Evolutionary conservation across 306 rosid genomes (phyloP).

Genomic region (Ceratonia siliqua): DNA sequence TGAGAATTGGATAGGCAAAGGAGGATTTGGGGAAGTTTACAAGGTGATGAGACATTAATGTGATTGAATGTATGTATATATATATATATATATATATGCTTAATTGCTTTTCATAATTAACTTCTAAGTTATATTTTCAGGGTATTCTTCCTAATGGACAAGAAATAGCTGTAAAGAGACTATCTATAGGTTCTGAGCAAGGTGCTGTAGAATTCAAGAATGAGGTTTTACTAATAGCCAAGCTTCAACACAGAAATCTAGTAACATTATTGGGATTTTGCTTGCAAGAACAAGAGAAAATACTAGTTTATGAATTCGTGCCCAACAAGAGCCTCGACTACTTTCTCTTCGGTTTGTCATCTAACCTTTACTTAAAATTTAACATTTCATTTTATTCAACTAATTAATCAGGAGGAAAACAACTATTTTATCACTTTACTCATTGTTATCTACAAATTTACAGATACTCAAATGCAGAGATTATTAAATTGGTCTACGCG

Average conservation of each 20-base stretch:
- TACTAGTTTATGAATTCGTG: slow-evolving; percentile 55
- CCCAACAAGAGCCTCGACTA: slow-evolving; percentile 53
- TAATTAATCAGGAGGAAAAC: too few relatives aligned
- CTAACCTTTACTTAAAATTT: too few relatives aligned
- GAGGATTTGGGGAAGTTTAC: too few relatives aligned
- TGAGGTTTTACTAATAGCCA: slow-evolving; percentile 52
- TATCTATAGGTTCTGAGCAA: slow-evolving; percentile 50
- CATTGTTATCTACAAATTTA: too few relatives aligned
- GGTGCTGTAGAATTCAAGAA: slow-evolving; percentile 55
- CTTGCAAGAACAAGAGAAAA: slow-evolving; percentile 52
- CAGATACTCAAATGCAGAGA: slow-evolving; percentile 9
- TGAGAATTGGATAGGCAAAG: slow-evolving; percentile 30
- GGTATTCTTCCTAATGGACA: slow-evolving; percentile 42
- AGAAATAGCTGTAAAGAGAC: slow-evolving; percentile 61
- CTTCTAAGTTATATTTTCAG: too few relatives aligned
- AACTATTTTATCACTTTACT: too few relatives aligned
- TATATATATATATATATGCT: too few relatives aligned
- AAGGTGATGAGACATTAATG: too few relatives aligned
- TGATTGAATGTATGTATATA: too few relatives aligned
- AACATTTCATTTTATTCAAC: too few relatives aligned
- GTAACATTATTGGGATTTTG: slow-evolving; percentile 56
- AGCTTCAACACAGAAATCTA: slow-evolving; percentile 57
- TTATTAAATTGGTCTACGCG: slow-evolving; percentile 37
- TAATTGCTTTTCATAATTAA: too few relatives aligned
- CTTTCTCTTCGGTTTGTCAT: slow-evolving; percentile 52